Evolutionary conservation across 1,139 yeast species (phyloP).

Genomic region (Debaryomyces sp.): DNA sequence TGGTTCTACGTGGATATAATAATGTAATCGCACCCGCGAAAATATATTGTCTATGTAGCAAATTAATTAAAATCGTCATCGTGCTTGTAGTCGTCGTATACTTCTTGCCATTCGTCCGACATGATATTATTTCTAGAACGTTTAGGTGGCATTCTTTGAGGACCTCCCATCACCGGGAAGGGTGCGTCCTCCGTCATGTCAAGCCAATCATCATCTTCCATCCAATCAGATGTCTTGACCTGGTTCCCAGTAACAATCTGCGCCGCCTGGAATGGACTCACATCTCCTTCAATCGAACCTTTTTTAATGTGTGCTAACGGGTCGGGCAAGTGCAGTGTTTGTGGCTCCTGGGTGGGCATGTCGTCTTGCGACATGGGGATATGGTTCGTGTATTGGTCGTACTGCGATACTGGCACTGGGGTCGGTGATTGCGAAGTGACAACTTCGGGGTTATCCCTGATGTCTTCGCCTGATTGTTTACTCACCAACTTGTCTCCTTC

Average conservation of each 20-base stretch:
- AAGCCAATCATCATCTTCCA: slow-evolving; percentile 39
- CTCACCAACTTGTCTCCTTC: slow-evolving; percentile 45
- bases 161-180: slow-evolving; percentile 3
- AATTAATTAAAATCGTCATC: slow-evolving; percentile 36
- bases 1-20: not conserved
- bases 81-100: slow-evolving; percentile 44
- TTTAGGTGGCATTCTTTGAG: slow-evolving; percentile 9
- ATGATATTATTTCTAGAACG: slow-evolving; percentile 23
- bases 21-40: not conserved
- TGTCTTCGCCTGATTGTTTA: slow-evolving; percentile 28
- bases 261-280: slow-evolving; percentile 44
- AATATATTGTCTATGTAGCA: slow-evolving; percentile 1
- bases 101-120: slow-evolving; percentile 37
- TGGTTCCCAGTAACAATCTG: slow-evolving; percentile 47
- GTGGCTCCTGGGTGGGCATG: slow-evolving; percentile 15
- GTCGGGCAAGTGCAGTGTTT: slow-evolving; percentile 39
- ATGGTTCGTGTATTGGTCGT: not conserved
- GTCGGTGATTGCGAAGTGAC: not conserved
- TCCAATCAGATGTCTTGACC: slow-evolving; percentile 39
- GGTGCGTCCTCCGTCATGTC: slow-evolving; percentile 13
- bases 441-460: slow-evolving; percentile 18
- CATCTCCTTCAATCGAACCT: slow-evolving; percentile 33
- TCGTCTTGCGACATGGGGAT: not conserved
- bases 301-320: slow-evolving; percentile 50
- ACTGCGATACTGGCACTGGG: not conserved